Base-by-base conservation (phyloP, 805 yeast genomes). In the Metschnikowia similis region DNA sequence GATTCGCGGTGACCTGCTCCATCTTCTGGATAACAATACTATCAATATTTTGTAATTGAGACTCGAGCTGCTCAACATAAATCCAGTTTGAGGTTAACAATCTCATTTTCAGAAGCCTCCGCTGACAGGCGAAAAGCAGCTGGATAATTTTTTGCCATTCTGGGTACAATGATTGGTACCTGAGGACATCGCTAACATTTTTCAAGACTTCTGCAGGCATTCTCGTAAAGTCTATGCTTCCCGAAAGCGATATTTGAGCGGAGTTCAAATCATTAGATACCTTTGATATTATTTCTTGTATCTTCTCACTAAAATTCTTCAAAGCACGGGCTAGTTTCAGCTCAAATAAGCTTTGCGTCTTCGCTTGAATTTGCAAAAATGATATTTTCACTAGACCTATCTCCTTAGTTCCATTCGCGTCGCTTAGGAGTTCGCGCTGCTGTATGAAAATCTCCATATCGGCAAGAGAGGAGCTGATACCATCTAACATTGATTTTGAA, bases 51-150 rank as follows among this genome's bases (percentile, higher is more conserved):
- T 67, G 57, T 48, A 73, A 61, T 47, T 79, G 82, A 45, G 69
- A 71, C 11, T 79, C 81, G 0, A 88, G 49, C 56, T 88, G 95
- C 37, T 86, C 94, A 42, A 69, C 70, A 60, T 70, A 80, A 0
- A 83, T 53, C 85, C 90, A 85, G 29, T 76, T 75, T 0, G 65
- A 34, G 0, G 84, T 79, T 45, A 81, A 75, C 21, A 66, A 76
- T 40, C 84, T 66, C n/a, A 72, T 67, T 29, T 74, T 71, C 1
- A 69, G 52, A 8, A 83, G 58, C 2, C 71, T 50, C 3, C 59
- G 56, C 49, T 82, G 85, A 5, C 61, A 51, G 6, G 43, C 34
- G 43, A 50, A 42, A 35, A 56, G 48, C 6, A 30, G 21, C 26
- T 47, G 2, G 36, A 45, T 3, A 35, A 34, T 30, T 31, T 48